phyloP scores from a whole-genome alignment of 148 eudicot genomes.

The Beta vulgaris region DNA sequence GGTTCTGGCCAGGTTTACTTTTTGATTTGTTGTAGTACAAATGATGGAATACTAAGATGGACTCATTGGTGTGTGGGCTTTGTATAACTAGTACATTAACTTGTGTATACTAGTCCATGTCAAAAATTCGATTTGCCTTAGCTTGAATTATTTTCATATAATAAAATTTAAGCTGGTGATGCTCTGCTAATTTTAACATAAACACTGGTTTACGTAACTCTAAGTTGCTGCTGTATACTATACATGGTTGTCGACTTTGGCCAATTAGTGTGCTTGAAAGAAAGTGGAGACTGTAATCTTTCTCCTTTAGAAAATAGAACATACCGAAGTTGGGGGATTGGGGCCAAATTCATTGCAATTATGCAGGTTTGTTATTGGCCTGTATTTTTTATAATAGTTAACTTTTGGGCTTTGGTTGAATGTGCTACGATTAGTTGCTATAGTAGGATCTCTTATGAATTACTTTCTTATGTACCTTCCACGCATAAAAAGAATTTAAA shows the following conservation, averaged over 20 bases:
- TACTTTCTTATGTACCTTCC: not conserved
- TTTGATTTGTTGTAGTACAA: too few species aligned
- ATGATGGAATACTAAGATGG: too few species aligned
- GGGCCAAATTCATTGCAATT: not conserved
- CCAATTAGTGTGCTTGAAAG: not conserved
- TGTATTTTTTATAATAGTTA: not conserved
- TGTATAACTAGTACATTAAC: too few species aligned
- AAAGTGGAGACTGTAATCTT: not conserved
- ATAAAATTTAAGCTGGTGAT: too few species aligned
- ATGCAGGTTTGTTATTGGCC: not conserved
- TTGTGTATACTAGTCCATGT: too few species aligned
- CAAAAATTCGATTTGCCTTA: too few species aligned
- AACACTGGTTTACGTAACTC: not conserved
- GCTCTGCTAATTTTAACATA: too few species aligned
- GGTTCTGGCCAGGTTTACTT: conserved; percentile 83
- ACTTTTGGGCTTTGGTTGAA: not conserved
- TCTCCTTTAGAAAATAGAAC: not conserved
- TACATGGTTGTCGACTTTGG: too few species aligned
- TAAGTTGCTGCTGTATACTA: not conserved
- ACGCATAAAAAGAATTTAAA: not conserved
- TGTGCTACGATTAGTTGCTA: not conserved
- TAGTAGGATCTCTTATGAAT: conserved; percentile 1
- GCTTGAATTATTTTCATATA: too few species aligned
- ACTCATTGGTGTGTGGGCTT: too few species aligned
- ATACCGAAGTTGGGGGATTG: not conserved